phyloP scores from a whole-genome alignment of 75 land plant species.

The Gnetum montanum region DNA sequence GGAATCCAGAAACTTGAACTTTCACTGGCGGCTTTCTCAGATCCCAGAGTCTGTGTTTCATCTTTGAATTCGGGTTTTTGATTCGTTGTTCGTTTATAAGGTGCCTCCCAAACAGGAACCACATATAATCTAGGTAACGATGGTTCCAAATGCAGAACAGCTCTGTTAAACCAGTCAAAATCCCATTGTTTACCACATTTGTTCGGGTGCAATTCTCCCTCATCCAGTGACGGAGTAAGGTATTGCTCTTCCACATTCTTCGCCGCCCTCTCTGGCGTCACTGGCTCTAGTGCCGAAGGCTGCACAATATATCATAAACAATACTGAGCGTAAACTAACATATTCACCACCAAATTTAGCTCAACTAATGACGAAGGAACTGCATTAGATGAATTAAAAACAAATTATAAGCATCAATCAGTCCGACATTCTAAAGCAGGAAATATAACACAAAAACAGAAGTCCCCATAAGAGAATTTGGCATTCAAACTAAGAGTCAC shows the following conservation, averaged over 20 bases:
- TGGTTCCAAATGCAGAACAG: constrained; percentile 48
- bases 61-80: not conserved
- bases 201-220: constrained; percentile 48
- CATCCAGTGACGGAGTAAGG: constrained; percentile 61
- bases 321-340: not conserved
- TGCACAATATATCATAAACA: constrained; percentile 16
- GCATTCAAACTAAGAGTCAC: no score
- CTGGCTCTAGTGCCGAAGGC: constrained; percentile 81
- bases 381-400: not conserved
- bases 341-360: not conserved
- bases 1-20: constrained; percentile 28
- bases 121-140: constrained; percentile 49
- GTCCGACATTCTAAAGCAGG: no score
- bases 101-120: constrained; percentile 82
- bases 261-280: constrained; percentile 48
- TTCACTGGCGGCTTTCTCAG: constrained; percentile 3
- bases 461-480: no score
- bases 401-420: not conserved
- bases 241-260: constrained; percentile 60
- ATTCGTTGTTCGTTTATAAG: constrained; percentile 55
- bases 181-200: constrained; percentile 82
- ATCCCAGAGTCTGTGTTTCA: constrained; percentile 14
- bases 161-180: constrained; percentile 89
- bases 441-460: no score
- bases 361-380: not conserved